Conservation (phyloP, 148 eudicot genomes). For the Rhododendron griersonianum region DNA sequence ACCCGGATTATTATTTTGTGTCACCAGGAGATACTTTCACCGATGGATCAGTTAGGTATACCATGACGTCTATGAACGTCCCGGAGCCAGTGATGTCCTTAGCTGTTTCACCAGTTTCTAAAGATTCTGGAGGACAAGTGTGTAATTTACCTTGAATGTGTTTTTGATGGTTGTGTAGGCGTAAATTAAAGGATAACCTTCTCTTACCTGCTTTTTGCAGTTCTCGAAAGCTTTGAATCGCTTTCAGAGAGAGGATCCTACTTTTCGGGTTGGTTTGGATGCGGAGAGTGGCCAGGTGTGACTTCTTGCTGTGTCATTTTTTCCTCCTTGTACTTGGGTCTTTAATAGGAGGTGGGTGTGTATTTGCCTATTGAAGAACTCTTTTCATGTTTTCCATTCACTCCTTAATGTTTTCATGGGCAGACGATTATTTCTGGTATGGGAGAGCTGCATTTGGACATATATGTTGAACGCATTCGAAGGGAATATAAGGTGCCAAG, state of each 20-base stretch:
- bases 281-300: constrained; percentile 78
- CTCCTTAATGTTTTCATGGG: constrained; percentile 14
- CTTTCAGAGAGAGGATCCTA: constrained; percentile 97
- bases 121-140: constrained; percentile 95
- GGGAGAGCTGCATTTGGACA: constrained; percentile 95
- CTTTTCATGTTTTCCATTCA: neutral
- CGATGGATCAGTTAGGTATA: constrained; percentile 84
- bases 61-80: constrained; percentile 99
- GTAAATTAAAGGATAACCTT: neutral
- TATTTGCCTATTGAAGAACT: neutral
- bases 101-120: constrained; percentile 89
- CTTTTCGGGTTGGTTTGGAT: constrained; percentile 97
- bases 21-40: constrained; percentile 91
- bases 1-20: neutral
- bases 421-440: constrained; percentile 98
- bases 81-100: constrained; percentile 98
- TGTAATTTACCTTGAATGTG: constrained; percentile 21
- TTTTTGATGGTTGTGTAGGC: neutral
- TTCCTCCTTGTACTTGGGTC: neutral
- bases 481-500: constrained; percentile 82
- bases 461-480: constrained; percentile 93
- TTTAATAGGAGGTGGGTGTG: neutral
- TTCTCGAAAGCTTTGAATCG: constrained; percentile 98
- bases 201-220: constrained; percentile 36
- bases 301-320: neutral